A percentile compares a stretch with the other conserved stretches of the same genome.
phyloP scores from a whole-genome alignment of 208 protist species.

The Trypanosoma congolense region DNA sequence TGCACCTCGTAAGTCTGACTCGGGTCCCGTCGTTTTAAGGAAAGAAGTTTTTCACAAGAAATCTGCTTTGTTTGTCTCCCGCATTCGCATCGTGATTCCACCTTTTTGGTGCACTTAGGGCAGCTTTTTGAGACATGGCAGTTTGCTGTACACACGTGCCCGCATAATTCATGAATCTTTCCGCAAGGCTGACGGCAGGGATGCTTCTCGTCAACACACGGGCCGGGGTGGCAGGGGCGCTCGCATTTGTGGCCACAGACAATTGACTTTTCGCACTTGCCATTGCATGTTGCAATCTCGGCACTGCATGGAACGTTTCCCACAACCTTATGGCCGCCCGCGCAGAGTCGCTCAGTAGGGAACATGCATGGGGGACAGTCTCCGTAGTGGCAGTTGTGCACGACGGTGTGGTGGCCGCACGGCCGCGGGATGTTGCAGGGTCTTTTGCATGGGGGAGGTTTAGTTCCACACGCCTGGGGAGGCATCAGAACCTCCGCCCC shows the following conservation, averaged over 20 bases:
- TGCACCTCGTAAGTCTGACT: constrained; percentile 20
- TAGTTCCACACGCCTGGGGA: constrained; percentile 67
- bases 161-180: constrained; percentile 38
- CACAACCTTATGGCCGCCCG: constrained; percentile 31
- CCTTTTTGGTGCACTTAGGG: constrained; percentile 31
- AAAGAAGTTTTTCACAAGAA: constrained; percentile 37
- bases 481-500: constrained; percentile 45
- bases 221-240: constrained; percentile 52
- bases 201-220: constrained; percentile 34
- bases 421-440: constrained; percentile 29
- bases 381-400: constrained; percentile 72
- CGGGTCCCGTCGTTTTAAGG: constrained; percentile 19
- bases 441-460: constrained; percentile 45
- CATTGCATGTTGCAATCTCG: constrained; percentile 32
- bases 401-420: constrained; percentile 39
- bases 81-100: constrained; percentile 51
- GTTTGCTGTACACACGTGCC: constrained; percentile 40
- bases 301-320: constrained; percentile 31
- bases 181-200: constrained; percentile 37
- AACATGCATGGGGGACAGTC: constrained; percentile 58
- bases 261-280: constrained; percentile 40
- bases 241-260: constrained; percentile 59
- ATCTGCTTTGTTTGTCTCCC: constrained; percentile 29
- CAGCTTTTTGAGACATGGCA: constrained; percentile 49
- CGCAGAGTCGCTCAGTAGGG: constrained; percentile 38